Percentiles rank a stretch among this genome's conserved stretches.
These are phyloP conservation scores for Ruellia speciosa DNA, from an alignment of 305 asterid species.

Conservation along the genomic window DNA sequence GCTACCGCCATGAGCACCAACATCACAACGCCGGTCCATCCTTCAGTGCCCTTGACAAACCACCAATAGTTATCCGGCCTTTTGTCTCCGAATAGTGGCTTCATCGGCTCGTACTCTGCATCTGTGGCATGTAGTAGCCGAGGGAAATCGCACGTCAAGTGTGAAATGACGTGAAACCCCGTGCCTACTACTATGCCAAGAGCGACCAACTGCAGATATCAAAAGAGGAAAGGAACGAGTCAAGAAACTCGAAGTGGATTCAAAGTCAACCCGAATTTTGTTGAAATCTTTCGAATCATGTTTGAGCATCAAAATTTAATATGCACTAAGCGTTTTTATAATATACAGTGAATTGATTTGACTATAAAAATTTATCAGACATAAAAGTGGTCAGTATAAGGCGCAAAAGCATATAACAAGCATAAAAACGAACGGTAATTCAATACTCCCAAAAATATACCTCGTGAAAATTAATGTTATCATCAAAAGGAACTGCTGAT, in stretches of 20 bases:
- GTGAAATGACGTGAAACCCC: constrained; percentile 50
- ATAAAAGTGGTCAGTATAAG: no score
- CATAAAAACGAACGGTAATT: no score
- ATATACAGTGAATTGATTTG: no score
- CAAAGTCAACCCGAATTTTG: no score
- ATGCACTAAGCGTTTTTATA: no score
- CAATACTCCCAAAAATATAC: no score
- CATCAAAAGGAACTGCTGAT: constrained; percentile 41
- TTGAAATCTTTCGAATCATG: no score
- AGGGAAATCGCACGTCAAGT: constrained; percentile 59
- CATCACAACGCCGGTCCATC: constrained; percentile 51
- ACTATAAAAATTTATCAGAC: no score
- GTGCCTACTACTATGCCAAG: constrained; percentile 42
- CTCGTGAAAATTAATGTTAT: constrained; percentile 58
- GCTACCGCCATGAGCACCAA: constrained; percentile 45
- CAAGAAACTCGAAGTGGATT: no score
- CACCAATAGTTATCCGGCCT: constrained; percentile 32
- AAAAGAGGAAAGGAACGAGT: no score
- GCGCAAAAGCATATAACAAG: no score
- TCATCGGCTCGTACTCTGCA: constrained; percentile 13
- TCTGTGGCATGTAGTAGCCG: constrained; percentile 30
- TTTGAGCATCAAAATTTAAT: no score
- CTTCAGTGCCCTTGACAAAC: constrained; percentile 38
- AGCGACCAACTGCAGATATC: constrained; percentile 41
- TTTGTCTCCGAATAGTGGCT: constrained; percentile 28